phyloP scores from a whole-genome alignment of 1,139 yeast genomes.

The Protomyces inundatus region DNA sequence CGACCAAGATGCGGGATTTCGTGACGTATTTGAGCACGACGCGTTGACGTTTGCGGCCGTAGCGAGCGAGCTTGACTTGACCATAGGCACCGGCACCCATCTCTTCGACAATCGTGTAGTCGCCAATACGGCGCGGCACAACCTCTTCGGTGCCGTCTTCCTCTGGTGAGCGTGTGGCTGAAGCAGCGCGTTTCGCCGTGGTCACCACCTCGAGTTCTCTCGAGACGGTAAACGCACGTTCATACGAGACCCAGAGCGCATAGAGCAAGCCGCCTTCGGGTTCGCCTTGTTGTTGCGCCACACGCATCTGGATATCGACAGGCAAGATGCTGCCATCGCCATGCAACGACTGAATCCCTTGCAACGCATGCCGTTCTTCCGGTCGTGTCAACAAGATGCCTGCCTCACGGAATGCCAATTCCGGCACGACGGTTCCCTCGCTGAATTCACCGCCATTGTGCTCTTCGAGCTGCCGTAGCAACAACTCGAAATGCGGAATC shows the following conservation, averaged over 20 bases:
- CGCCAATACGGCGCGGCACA: conserved; percentile 58
- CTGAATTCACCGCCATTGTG: conserved; percentile 42
- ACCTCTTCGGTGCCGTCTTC: conserved; percentile 9
- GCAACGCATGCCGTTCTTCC: conserved; percentile 9
- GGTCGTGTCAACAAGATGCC: conserved; percentile 14
- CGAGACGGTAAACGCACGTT: conserved; percentile 11
- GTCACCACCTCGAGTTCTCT: conserved; percentile 2
- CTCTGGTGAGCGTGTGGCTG: conserved; percentile 3
- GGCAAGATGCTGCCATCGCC: conserved; percentile 60
- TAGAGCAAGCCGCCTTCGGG: conserved; percentile 34
- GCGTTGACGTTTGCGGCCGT: conserved; percentile 56
- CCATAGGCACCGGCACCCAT: conserved; percentile 98
- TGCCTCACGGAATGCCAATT: conserved; percentile 19
- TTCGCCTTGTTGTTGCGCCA: conserved; percentile 39
- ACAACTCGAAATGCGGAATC: conserved; percentile 58
- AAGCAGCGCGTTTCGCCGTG: not conserved
- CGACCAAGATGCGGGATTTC: conserved; percentile 87
- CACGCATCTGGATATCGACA: conserved; percentile 76
- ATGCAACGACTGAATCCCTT: conserved; percentile 50
- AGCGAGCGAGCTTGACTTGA: conserved; percentile 74
- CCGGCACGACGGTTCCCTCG: conserved; percentile 18
- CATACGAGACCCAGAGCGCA: conserved; percentile 80
- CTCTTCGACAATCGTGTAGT: conserved; percentile 63
- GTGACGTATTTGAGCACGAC: conserved; percentile 84
- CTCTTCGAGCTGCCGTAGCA: conserved; percentile 43